phyloP scores from a whole-genome alignment of 164 flowering plant species.

The Liriodendron chinense region DNA sequence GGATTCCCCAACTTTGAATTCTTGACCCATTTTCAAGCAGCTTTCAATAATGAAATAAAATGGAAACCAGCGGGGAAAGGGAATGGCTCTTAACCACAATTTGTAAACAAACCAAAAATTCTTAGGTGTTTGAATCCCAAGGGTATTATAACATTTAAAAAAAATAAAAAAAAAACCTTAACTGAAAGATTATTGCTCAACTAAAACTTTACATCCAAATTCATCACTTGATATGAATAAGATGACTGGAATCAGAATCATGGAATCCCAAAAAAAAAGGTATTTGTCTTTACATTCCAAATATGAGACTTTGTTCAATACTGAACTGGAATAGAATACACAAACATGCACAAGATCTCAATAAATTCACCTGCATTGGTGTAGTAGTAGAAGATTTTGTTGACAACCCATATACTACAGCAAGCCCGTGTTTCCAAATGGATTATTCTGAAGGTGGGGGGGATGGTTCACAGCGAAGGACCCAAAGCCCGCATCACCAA shows the following conservation, averaged over 20 bases:
- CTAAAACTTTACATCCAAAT: background rate
- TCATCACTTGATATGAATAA: background rate
- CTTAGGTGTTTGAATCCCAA: background rate
- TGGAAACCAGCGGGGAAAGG: too few relatives aligned
- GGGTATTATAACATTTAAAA: background rate
- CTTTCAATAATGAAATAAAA: too few relatives aligned
- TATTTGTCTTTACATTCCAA: background rate
- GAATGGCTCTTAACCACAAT: background rate
- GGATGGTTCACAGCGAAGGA: conserved; percentile 52
- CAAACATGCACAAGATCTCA: background rate
- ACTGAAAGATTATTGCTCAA: background rate
- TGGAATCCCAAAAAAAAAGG: background rate
- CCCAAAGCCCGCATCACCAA: conserved; percentile 71
- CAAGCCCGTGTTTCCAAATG: conserved; percentile 78
- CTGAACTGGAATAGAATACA: conserved; percentile 1
- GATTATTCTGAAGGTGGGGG: conserved; percentile 63
- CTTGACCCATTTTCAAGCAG: too few relatives aligned
- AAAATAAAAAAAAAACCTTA: too few relatives aligned
- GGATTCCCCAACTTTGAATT: too few relatives aligned
- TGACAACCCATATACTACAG: conserved; percentile 31
- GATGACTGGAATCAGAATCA: background rate
- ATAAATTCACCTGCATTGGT: background rate
- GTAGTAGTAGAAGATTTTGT: background rate
- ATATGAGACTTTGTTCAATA: background rate
- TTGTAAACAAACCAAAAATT: background rate